These are phyloP conservation scores for Stenocarpella maydis DNA, from an alignment of 2,329 filamentous ascomycete genomes.

Conservation along the genomic window DNA sequence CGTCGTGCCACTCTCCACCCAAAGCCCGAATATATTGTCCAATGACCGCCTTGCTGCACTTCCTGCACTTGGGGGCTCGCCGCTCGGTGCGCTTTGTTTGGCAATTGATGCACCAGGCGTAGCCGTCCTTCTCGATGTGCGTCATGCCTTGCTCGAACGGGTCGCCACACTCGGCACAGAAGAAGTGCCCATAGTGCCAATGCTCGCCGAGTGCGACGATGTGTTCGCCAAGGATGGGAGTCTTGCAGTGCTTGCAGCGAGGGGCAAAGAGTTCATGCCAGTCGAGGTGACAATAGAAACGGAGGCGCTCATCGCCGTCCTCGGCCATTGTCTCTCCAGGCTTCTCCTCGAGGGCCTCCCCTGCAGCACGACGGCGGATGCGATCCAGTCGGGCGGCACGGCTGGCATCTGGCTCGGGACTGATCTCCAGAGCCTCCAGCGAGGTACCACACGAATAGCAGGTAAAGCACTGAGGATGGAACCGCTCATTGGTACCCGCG, in stretches of 20 bases:
- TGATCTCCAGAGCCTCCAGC: conserved; percentile 95
- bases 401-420: conserved; percentile 82
- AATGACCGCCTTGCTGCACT: conserved; percentile 83
- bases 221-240: conserved; percentile 94
- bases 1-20: conserved; percentile 91
- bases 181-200: conserved; percentile 98
- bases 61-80: conserved; percentile 85
- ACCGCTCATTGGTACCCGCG: conserved; percentile 75
- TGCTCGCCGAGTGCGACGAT: conserved; percentile 93
- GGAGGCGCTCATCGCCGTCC: conserved; percentile 75
- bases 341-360: conserved; percentile 67
- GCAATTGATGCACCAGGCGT: conserved; percentile 94
- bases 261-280: conserved; percentile 96
- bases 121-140: conserved; percentile 93
- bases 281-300: conserved; percentile 98
- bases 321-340: conserved; percentile 71
- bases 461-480: conserved; percentile 92
- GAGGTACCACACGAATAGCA: conserved; percentile 88
- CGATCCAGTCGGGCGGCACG: conserved; percentile 76
- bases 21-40: conserved; percentile 91
- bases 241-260: conserved; percentile 94
- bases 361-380: conserved; percentile 68
- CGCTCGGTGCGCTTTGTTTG: conserved; percentile 92
- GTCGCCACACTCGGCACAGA: conserved; percentile 98
- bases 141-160: conserved; percentile 80